A percentile compares a stretch with the other conserved stretches of the same genome.
Conservation (phyloP, 2,329 filamentous ascomycete genomes). For the Exophiala aquamarina region DNA sequence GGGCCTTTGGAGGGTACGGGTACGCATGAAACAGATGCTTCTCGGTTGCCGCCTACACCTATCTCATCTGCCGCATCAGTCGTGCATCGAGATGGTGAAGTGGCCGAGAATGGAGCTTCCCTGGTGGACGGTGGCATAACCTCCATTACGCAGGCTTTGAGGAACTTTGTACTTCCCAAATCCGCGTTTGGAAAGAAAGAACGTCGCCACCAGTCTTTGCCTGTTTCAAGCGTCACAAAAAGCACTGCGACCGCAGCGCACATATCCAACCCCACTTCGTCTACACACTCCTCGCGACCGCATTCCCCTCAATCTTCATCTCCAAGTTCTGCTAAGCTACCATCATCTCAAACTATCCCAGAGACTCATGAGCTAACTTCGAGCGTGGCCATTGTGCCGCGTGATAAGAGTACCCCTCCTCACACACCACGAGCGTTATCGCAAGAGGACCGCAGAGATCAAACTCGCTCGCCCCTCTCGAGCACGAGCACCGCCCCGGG, state of each 20-base stretch:
- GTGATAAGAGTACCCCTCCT: conserved; percentile 84
- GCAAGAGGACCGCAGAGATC: conserved; percentile 50
- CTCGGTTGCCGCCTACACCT: conserved; percentile 44
- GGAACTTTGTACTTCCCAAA: conserved; percentile 44
- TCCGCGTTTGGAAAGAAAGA: conserved; percentile 36
- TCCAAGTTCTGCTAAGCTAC: conserved; percentile 42
- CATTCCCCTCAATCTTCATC: conserved; percentile 53
- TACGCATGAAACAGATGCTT: conserved; percentile 32
- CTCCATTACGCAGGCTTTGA: conserved; percentile 46
- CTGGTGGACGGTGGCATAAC: conserved; percentile 39
- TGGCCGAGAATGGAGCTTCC: conserved; percentile 39
- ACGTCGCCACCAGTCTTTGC: conserved; percentile 50
- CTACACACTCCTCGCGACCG: conserved; percentile 49
- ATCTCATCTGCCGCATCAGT: conserved; percentile 44
- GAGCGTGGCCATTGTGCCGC: conserved; percentile 59
- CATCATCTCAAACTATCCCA: conserved; percentile 43
- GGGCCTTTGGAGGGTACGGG: conserved; percentile 29
- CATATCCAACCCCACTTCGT: conserved; percentile 66
- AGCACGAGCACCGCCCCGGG: conserved; percentile 25
- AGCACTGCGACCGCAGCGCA: conserved; percentile 66
- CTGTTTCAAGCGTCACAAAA: conserved; percentile 65
- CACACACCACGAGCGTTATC: conserved; percentile 88
- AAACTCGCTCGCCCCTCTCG: conserved; percentile 25
- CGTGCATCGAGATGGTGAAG: conserved; percentile 44
- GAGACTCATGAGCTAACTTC: conserved; percentile 73